A percentile compares a stretch with the other conserved stretches of the same genome.
Evolutionary conservation across 768 basidiomycete species (phyloP).

Genomic region (Phlegmacium glaucopus): DNA sequence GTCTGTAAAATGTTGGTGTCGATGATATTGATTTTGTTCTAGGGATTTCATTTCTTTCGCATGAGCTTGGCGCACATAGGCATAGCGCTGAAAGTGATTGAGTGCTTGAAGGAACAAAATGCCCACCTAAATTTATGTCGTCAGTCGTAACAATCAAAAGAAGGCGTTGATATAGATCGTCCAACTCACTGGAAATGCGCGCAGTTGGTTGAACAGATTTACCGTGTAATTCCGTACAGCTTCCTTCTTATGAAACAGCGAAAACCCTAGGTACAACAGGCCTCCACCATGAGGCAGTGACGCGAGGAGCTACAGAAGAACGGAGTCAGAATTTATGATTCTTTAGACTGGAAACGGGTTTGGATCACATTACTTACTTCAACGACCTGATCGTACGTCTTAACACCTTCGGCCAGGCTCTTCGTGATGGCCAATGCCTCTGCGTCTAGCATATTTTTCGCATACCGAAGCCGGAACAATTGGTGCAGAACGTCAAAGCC

Average conservation of each 20-base stretch:
- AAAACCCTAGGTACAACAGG: slow-evolving; percentile 81
- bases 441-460: slow-evolving; percentile 63
- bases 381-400: slow-evolving; percentile 82
- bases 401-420: slow-evolving; percentile 66
- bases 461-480: slow-evolving; percentile 72
- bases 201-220: slow-evolving; percentile 79
- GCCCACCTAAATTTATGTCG: slow-evolving; percentile 55
- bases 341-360: neutral
- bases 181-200: slow-evolving; percentile 64
- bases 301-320: slow-evolving; percentile 57
- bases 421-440: slow-evolving; percentile 78
- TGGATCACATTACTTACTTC: slow-evolving; percentile 52
- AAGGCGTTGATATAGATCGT: no score
- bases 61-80: slow-evolving; percentile 81
- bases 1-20: slow-evolving; percentile 12
- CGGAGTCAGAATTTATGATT: slow-evolving; percentile 2
- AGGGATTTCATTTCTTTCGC: slow-evolving; percentile 44
- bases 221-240: slow-evolving; percentile 74
- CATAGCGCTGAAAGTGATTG: slow-evolving; percentile 88
- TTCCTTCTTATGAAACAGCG: slow-evolving; percentile 86
- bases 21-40: slow-evolving; percentile 27
- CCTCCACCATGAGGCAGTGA: slow-evolving; percentile 75
- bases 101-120: slow-evolving; percentile 71
- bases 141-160: neutral
- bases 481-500: slow-evolving; percentile 88